Evolutionary conservation across 2,329 filamentous ascomycete genomes (phyloP), one percentile per base, ranked within the genome.

Genomic region (Albophoma yamanashiensis): DNA sequence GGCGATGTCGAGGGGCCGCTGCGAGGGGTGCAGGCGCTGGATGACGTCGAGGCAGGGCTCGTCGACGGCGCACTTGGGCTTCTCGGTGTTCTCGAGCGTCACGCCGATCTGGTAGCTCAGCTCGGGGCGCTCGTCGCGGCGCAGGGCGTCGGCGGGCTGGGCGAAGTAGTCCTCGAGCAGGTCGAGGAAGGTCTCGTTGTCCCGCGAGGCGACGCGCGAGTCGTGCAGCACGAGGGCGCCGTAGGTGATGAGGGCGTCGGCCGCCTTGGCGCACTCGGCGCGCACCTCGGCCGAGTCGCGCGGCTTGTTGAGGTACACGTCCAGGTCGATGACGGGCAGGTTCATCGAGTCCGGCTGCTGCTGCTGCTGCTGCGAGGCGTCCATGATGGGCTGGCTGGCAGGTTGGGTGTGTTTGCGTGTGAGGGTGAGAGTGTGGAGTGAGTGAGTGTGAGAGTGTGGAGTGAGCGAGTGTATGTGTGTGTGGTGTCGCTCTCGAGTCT

Each of bases 131-230:
- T 84, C 81, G 64, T 86, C 83, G 42, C 67, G 68, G 56, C 69
- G 70, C 42, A 85, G 75, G 2, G 67, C 69, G 11, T 69, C 75
- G 22, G 74, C 72, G 20, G 82, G 79, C 70, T 85, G 83, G 40
- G 81, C 82, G 67, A 86, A 86, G 75, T 86, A 86, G 74, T 85
- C 82, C 71, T 86, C 83, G n/a, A 85, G 78, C 43, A 86, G 75
- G 69, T 86, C 82, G 60, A 86, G 79, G 65, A 86, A 86, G 59
- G 74, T 71, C 34, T 73, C 73, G 73, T 86, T 86, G 71, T 83
- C 80, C 2, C 71, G 65, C 65, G 82, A 80, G 22, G 79, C 75
- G 15, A 84, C 82, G 63, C 83, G 82, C 58, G 79, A 80, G 73
- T 85, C 83, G 73, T 83, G 83, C 55, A 85, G 76, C 31, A 86